These are phyloP conservation scores for Mortierella sp. DNA, from an alignment of 371 early-diverging fungal genomes.

Conservation along the genomic window DNA sequence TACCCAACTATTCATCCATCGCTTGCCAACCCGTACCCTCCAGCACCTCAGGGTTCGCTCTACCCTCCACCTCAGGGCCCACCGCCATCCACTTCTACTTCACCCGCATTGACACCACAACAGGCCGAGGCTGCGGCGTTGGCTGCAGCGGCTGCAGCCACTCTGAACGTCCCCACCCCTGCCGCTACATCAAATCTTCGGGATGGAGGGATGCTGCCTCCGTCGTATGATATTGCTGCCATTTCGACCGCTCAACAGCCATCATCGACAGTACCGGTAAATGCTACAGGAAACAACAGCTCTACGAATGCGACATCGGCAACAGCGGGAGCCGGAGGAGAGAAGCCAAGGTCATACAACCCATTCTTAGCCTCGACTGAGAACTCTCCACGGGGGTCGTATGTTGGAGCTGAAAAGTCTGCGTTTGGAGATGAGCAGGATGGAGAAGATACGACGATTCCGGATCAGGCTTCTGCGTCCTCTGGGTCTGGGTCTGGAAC, in stretches of 20 bases:
- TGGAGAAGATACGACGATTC: background rate
- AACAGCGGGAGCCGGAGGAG: background rate
- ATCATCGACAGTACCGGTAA: background rate
- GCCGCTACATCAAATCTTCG: background rate
- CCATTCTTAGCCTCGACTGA: background rate
- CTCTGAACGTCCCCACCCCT: background rate
- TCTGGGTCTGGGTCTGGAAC: conserved; percentile 24
- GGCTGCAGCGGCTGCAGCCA: conserved; percentile 22
- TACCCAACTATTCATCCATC: conserved; percentile 24
- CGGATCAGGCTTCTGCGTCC: conserved; percentile 20
- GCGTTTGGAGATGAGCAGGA: conserved; percentile 13
- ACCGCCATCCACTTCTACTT: conserved; percentile 11
- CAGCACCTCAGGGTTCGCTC: conserved; percentile 3
- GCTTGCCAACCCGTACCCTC: background rate
- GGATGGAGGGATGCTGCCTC: conserved; percentile 20
- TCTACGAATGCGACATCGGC: background rate
- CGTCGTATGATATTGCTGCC: conserved; percentile 21
- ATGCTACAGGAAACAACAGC: background rate
- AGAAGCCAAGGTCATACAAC: background rate
- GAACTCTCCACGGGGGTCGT: conserved; percentile 1
- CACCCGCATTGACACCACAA: conserved; percentile 19
- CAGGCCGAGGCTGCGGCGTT: conserved; percentile 34
- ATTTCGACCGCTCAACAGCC: background rate
- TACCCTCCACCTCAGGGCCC: conserved; percentile 19
- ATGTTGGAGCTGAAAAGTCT: background rate